Base-by-base conservation (phyloP, 805 yeast genomes). In the Isabelozyma gotoi region DNA sequence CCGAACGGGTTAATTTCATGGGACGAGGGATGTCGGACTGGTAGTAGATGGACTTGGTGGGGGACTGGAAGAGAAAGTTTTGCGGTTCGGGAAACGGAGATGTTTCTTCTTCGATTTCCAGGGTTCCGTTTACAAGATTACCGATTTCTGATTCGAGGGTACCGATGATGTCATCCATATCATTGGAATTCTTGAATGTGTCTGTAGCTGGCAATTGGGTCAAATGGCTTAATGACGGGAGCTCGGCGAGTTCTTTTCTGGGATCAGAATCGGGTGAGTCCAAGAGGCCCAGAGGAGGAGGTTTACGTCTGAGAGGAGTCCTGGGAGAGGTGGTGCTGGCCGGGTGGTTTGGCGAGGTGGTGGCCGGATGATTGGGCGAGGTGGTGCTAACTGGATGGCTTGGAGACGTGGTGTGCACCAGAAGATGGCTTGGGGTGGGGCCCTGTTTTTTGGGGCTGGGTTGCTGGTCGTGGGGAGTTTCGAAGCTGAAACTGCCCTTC, bases 121-220 rank as follows among this genome's bases (percentile, higher is more conserved):
- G n/a, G 24, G 16, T n/a, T 34, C 16, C 21, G 19, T 16, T 24
- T 24, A 24, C 38, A 37, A 57, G 50, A 31, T 48, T 51, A 39
- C 50, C 61, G 29, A 62, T 57, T 39, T 61, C 64, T 12, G 41
- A 39, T 27, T 60, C 62, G 19, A 62, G 41, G 16, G 56, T 44
- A 6, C 49, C 60, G 19, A 61, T 60, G 27, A 62, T 49, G 44
- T 62, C 64, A 31, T 48, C 43, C 37, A 56, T 38, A 14, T 47
- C 43, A 8, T 29, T 24, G 29, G 29, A 10, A 7, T 10, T 10
- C 34, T 27, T 40, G 21, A 16, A 34, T 39, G 3, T 38, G 33
- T n/a, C 35, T 15, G 33, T 20, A 24, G 32, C 38, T n/a, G 19
- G 36, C 39, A 21, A n/a, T 24, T 19, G 38, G 10, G 7, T 34